A percentile compares a stretch with the other conserved stretches of the same genome.
These are phyloP conservation scores for Crucihimalaya himalaica DNA, from an alignment of 345 rosid genomes.

Conservation along the genomic window DNA sequence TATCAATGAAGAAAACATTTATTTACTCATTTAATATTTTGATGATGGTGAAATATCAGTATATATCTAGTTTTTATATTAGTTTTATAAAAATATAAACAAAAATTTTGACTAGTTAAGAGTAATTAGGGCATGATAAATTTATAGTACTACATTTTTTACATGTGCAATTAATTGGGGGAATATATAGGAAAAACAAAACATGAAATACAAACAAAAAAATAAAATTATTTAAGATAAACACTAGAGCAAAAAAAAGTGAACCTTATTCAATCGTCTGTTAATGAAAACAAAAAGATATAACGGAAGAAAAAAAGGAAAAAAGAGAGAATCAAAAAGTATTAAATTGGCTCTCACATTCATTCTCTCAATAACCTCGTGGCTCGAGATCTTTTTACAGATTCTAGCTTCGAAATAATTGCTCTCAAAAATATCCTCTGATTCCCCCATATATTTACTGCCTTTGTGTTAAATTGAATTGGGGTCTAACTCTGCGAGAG, in stretches of 20 bases:
- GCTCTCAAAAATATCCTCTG: slow-evolving; percentile 24
- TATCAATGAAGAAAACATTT: too few relatives aligned
- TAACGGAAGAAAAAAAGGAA: neutral
- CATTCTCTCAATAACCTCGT: slow-evolving; percentile 18
- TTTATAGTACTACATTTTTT: neutral
- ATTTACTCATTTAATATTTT: too few relatives aligned
- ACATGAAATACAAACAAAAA: neutral
- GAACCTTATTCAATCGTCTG: neutral
- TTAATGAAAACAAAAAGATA: neutral
- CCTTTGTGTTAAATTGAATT: slow-evolving; percentile 15
- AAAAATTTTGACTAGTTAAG: too few relatives aligned
- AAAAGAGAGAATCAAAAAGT: neutral
- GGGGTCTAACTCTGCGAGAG: neutral
- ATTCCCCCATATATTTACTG: neutral
- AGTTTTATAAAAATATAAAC: too few relatives aligned
- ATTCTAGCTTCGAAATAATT: slow-evolving; percentile 23
- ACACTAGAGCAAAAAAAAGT: too few relatives aligned
- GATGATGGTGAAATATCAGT: too few relatives aligned
- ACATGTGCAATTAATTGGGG: neutral
- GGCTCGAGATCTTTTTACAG: slow-evolving; percentile 30
- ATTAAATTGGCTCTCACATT: slow-evolving; percentile 21
- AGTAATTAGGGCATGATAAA: too few relatives aligned
- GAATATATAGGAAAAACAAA: neutral
- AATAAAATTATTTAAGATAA: too few relatives aligned
- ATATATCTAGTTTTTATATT: too few relatives aligned